Evolutionary conservation across 225 moss, liverwort and hornwort species (phyloP).

Genomic region (Physcomitrellopsis africana): DNA sequence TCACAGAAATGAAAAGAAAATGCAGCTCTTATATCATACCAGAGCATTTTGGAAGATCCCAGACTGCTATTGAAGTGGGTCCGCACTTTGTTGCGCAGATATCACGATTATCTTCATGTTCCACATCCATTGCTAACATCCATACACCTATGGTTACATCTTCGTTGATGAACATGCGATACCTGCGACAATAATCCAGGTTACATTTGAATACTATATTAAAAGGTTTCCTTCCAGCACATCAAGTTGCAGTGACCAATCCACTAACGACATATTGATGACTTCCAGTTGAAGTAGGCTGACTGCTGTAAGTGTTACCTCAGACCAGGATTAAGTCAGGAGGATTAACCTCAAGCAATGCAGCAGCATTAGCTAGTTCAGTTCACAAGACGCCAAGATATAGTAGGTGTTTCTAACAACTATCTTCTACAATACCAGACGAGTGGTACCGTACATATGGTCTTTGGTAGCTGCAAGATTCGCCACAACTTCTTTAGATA

Average conservation of each 20-base stretch:
- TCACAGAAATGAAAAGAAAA: not conserved
- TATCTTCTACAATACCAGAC: not conserved
- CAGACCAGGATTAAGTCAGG: not conserved
- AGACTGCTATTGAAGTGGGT: slow-evolving; percentile 79
- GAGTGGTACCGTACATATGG: slow-evolving; percentile 55
- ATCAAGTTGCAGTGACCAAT: no score
- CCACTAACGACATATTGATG: not conserved
- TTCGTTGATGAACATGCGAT: slow-evolving; percentile 96
- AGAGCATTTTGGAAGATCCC: slow-evolving; percentile 89
- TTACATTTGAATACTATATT: not conserved
- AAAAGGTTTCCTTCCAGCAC: not conserved
- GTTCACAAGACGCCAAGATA: not conserved
- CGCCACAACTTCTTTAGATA: slow-evolving; percentile 82
- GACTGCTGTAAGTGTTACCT: no score
- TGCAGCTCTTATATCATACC: slow-evolving; percentile 34
- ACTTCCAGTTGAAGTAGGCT: no score
- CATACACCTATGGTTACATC: slow-evolving; percentile 96
- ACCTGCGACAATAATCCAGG: slow-evolving; percentile 47
- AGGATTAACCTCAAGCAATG: not conserved
- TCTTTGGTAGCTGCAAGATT: slow-evolving; percentile 71
- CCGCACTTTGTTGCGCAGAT: slow-evolving; percentile 81
- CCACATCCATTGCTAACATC: slow-evolving; percentile 95
- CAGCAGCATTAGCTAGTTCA: no score
- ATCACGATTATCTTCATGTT: slow-evolving; percentile 85
- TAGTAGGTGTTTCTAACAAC: not conserved